Base-by-base conservation (phyloP, 768 basidiomycete genomes). In the Suillus placidus region DNA sequence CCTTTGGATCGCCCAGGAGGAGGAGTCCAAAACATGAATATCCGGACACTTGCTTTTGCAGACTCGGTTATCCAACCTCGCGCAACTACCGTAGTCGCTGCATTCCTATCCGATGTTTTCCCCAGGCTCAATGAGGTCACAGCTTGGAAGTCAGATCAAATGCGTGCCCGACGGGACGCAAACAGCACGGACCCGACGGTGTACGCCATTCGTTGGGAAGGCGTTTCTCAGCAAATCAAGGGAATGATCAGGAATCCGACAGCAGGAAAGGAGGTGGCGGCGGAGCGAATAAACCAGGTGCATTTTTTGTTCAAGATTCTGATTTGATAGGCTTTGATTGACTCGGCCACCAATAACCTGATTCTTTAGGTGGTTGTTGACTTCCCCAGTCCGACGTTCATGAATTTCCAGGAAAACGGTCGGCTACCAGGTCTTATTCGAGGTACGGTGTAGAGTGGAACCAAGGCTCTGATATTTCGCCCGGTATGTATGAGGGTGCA, bases 61-160 rank as follows among this genome's bases (percentile, higher is more conserved):
- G 26, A 60, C 26, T 60, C 57, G 6, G 18, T 18, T 20, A 60
- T 60, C 38, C 38, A 60, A 20, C 23, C 5, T 40, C 14, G 18
- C 10, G 38, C 38, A 30, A 20, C 4, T 16, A 42, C 26, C 10
- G 26, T 30, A 30, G 57, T 60, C 26, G 57, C 57, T 20, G 57
- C 57, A 26, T 60, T 60, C 57, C 16, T 58, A 8, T 58, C 37
- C 56, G 56, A 58, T 26, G 14, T 58, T 40, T 42, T 60, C 26
- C 57, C 57, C 6, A 30, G 26, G 26, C 57, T 60, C 38, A 4
- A 60, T 42, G 38, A 60, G 26, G 38, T 60, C 0, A 30, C 57
- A 20, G 57, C 57, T 30, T 60, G 57, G 57, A 26, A 23, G 26
- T 30, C 57, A 16, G 57, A 60, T 60, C 57, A 13, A 60, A 60